Evolutionary conservation across 75 land plant genomes (phyloP).

Genomic region (Chamaecyparis obtusa): DNA sequence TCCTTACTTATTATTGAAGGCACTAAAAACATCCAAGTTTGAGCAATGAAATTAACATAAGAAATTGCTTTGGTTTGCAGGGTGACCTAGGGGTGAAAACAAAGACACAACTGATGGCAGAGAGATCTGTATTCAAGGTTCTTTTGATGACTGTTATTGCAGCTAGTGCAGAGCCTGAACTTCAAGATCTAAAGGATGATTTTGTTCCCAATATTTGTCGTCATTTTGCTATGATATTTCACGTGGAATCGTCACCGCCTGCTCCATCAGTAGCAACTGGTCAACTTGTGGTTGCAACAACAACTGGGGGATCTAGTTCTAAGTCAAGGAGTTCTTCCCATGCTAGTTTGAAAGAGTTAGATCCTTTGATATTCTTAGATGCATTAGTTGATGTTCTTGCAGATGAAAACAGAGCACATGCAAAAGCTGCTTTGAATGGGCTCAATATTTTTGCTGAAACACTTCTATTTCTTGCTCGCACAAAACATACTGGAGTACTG

Average conservation of each 20-base stretch:
- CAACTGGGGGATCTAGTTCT: conserved; percentile 29
- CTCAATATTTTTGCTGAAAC: conserved; percentile 89
- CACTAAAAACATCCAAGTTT: not conserved
- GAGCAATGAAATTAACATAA: not conserved
- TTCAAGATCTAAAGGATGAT: conserved; percentile 84
- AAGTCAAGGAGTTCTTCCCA: conserved; percentile 39
- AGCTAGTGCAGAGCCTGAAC: conserved; percentile 81
- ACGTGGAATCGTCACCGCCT: conserved; percentile 57
- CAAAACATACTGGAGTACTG: conserved; percentile 72
- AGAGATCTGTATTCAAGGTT: conserved; percentile 90
- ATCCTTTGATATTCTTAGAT: conserved; percentile 93
- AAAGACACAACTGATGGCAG: conserved; percentile 98
- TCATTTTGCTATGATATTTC: conserved; percentile 99
- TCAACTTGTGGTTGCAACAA: conserved; percentile 35
- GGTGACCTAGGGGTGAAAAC: conserved; percentile 98
- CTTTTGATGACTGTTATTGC: conserved; percentile 88
- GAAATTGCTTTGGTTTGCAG: conserved; percentile 36
- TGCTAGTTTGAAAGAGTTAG: conserved; percentile 87
- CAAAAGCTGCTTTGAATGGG: conserved; percentile 92
- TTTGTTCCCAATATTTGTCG: conserved; percentile 84
- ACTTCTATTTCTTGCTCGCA: conserved; percentile 81
- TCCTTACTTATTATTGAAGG: not conserved
- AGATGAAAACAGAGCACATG: conserved; percentile 91
- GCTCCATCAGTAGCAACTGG: conserved; percentile 26
- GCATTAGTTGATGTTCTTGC: conserved; percentile 92